A percentile compares a stretch with the other conserved stretches of the same genome.
These are phyloP conservation scores for Lasiodiplodia hormozganensis DNA, from an alignment of 2,329 filamentous ascomycete genomes.

Conservation along the genomic window DNA sequence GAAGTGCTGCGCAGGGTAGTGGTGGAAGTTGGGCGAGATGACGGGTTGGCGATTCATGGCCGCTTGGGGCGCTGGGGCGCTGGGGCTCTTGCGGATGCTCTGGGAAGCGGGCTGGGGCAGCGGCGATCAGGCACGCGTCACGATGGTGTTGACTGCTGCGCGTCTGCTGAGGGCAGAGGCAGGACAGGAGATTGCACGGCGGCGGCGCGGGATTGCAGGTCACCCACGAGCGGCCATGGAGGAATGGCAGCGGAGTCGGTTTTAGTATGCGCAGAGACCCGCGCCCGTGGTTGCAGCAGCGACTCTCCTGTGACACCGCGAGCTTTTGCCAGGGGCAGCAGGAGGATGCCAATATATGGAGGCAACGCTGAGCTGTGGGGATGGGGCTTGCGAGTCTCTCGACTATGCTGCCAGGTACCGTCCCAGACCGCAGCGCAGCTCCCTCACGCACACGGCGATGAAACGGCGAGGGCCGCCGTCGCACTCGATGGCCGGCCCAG, in stretches of 20 bases:
- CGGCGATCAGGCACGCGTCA: conserved; percentile 25
- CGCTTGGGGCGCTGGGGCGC: conserved; percentile 25
- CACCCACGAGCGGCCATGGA: conserved; percentile 44
- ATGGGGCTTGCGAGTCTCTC: conserved; percentile 43
- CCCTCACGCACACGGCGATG: conserved; percentile 43
- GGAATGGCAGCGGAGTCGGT: conserved; percentile 38
- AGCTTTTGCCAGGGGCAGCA: conserved; percentile 43
- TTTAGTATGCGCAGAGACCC: conserved; percentile 48
- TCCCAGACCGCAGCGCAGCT: conserved; percentile 48
- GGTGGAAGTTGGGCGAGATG: conserved; percentile 30
- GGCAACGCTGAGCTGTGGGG: conserved; percentile 39
- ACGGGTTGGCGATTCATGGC: conserved; percentile 31
- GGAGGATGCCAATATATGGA: conserved; percentile 46
- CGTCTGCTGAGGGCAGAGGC: conserved; percentile 8
- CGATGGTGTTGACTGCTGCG: conserved; percentile 26
- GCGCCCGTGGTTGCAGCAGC: conserved; percentile 42
- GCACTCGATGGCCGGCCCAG: conserved; percentile 37
- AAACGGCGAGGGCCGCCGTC: conserved; percentile 46
- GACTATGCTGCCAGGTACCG: conserved; percentile 48
- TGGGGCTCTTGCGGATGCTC: conserved; percentile 8
- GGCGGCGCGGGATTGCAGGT: conserved; percentile 40
- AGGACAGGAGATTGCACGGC: conserved; percentile 39
- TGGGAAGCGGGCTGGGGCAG: conserved; percentile 17
- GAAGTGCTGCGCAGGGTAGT: conserved; percentile 31
- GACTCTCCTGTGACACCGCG: conserved; percentile 45